Conservation (phyloP, 2,329 filamentous ascomycete species). For the Neonectria ditissima region DNA sequence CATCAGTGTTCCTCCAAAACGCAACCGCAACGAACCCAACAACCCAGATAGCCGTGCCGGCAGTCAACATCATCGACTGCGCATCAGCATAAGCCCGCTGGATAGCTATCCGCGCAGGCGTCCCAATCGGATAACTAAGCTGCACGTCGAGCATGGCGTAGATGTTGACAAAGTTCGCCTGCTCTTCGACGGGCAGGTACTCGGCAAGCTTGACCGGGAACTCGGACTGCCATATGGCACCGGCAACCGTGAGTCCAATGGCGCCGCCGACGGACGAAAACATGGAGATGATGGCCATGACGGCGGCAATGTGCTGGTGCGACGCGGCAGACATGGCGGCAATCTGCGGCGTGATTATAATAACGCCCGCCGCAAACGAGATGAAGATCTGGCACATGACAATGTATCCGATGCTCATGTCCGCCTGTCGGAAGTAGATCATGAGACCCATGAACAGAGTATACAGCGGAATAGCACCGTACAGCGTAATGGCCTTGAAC, state of each 20-base stretch:
- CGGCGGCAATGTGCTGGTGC: constrained; percentile 50
- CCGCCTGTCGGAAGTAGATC: constrained; percentile 51
- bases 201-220: neutral
- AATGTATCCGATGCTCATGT: constrained; percentile 48
- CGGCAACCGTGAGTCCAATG: constrained; percentile 48
- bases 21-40: neutral
- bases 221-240: constrained; percentile 46
- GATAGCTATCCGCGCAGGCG: neutral
- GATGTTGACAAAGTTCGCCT: neutral
- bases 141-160: neutral
- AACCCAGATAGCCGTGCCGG: neutral
- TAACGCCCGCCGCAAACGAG: constrained; percentile 43
- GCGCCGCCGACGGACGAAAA: constrained; percentile 49
- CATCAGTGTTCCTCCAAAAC: neutral
- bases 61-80: neutral
- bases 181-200: neutral
- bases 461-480: constrained; percentile 38
- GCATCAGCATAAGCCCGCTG: neutral
- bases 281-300: constrained; percentile 49
- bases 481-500: constrained; percentile 50
- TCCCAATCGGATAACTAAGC: neutral
- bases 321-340: constrained; percentile 48
- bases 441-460: constrained; percentile 49
- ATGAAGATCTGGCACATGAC: constrained; percentile 56
- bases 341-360: constrained; percentile 48